phyloP scores from a whole-genome alignment of 768 basidiomycete genomes.

The Lyophyllum shimeji region DNA sequence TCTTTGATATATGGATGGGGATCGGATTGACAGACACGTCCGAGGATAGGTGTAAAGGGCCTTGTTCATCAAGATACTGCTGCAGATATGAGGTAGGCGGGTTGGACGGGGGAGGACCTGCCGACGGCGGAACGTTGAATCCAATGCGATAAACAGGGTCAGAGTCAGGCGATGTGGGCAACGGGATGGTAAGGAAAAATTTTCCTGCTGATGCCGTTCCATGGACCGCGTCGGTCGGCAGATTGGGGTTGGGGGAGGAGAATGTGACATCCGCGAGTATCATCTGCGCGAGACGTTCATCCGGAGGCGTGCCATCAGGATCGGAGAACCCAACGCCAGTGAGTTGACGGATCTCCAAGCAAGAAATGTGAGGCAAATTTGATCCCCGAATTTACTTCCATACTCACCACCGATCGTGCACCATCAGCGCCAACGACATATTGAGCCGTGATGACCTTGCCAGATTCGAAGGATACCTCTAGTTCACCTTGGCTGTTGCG shows the following conservation, averaged over 20 bases:
- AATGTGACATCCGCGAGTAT: conserved; percentile 48
- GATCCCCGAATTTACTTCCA: not conserved
- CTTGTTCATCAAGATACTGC: conserved; percentile 38
- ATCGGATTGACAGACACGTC: conserved; percentile 32
- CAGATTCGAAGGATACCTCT: conserved; percentile 47
- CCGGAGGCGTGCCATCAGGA: conserved; percentile 31
- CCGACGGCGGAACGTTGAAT: conserved; percentile 33
- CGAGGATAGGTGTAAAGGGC: conserved; percentile 32
- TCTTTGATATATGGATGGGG: conserved; percentile 32
- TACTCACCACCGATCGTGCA: conserved; percentile 39
- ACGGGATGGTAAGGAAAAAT: conserved; percentile 34
- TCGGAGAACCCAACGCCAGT: conserved; percentile 43
- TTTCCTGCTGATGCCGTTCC: conserved; percentile 26
- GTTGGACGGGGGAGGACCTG: conserved; percentile 32
- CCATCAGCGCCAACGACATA: conserved; percentile 57
- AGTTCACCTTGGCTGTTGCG: conserved; percentile 27
- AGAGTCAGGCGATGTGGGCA: conserved; percentile 29
- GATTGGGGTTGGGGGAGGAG: conserved; percentile 22
- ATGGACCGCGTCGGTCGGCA: conserved; percentile 20
- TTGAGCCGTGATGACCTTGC: conserved; percentile 38
- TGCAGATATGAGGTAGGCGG: conserved; percentile 45
- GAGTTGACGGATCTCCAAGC: conserved; percentile 38
- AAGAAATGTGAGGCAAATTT: not conserved
- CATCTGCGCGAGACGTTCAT: conserved; percentile 36
- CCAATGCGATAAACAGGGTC: conserved; percentile 38